Conservation (phyloP, 139 green algal genomes). For the Astrephomene gubernaculifera region DNA sequence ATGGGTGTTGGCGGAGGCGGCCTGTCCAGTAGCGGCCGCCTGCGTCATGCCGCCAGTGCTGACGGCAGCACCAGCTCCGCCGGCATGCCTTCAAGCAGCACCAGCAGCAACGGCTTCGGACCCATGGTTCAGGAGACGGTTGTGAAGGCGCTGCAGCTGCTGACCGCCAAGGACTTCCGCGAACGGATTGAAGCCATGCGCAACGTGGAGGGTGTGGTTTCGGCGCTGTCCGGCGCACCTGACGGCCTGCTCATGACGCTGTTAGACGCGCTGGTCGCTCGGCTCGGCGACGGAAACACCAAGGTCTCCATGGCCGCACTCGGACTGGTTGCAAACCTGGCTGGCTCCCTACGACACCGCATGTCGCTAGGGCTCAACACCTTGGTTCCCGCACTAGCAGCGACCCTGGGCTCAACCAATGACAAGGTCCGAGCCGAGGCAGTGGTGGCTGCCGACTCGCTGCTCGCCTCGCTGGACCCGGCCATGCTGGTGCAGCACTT, state of each 20-base stretch:
- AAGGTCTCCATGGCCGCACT: constrained; percentile 67
- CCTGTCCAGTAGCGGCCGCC: too few relatives aligned
- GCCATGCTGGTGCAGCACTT: constrained; percentile 71
- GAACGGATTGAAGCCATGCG: constrained; percentile 60
- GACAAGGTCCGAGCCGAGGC: constrained; percentile 63
- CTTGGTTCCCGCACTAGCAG: constrained; percentile 68
- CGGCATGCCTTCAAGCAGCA: too few relatives aligned
- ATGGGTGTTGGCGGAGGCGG: too few relatives aligned
- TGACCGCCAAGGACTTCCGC: constrained; percentile 66
- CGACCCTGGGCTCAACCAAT: constrained; percentile 65
- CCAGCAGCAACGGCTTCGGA: neutral
- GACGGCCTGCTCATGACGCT: constrained; percentile 48
- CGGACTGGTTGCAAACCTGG: constrained; percentile 40
- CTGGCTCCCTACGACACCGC: constrained; percentile 17
- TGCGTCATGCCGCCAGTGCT: neutral
- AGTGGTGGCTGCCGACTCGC: constrained; percentile 45
- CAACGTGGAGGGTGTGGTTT: constrained; percentile 46
- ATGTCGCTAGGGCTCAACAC: constrained; percentile 61
- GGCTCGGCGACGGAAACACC: constrained; percentile 69
- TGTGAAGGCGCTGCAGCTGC: constrained; percentile 31
- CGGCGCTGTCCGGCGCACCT: constrained; percentile 34
- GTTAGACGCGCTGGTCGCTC: constrained; percentile 29
- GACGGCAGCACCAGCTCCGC: neutral
- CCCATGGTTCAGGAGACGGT: constrained; percentile 42
- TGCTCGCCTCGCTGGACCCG: constrained; percentile 51